phyloP scores from a whole-genome alignment of 176 grass and related monocot genomes.

The Avena eriantha region DNA sequence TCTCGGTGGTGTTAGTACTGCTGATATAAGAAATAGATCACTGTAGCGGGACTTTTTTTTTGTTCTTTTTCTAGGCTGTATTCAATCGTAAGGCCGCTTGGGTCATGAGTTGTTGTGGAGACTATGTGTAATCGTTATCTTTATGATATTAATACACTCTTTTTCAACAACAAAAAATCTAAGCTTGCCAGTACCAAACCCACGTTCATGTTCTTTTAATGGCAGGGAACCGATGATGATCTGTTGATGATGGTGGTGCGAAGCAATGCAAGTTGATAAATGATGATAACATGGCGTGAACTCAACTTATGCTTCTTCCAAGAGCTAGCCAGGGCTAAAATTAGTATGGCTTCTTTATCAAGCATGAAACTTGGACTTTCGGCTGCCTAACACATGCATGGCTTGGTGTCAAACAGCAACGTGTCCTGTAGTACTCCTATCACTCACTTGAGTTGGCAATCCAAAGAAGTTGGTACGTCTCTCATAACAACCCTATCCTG shows the following conservation, averaged over 20 bases:
- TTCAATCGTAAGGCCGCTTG: too few species aligned
- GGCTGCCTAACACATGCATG: constrained; percentile 37
- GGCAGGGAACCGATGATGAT: background rate
- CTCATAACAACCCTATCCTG: constrained; percentile 17
- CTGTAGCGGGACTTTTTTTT: too few species aligned
- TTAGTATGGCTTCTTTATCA: constrained; percentile 34
- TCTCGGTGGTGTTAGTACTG: too few species aligned
- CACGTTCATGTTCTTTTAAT: background rate
- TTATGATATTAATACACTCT: too few species aligned
- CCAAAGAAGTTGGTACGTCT: constrained; percentile 37
- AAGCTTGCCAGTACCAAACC: background rate
- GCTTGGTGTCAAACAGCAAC: constrained; percentile 31
- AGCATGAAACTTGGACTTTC: constrained; percentile 45
- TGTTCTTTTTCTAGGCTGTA: too few species aligned
- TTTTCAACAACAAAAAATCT: too few species aligned
- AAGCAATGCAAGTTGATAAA: constrained; percentile 6
- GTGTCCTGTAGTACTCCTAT: background rate
- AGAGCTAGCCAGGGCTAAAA: too few species aligned
- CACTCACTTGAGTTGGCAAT: constrained; percentile 38
- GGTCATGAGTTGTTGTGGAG: too few species aligned
- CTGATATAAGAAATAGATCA: too few species aligned
- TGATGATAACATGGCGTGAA: constrained; percentile 18
- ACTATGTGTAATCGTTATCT: too few species aligned
- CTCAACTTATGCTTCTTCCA: constrained; percentile 11
- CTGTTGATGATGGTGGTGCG: background rate